These are phyloP conservation scores for Russula vinacea DNA, from an alignment of 768 basidiomycete species.

Conservation along the genomic window DNA sequence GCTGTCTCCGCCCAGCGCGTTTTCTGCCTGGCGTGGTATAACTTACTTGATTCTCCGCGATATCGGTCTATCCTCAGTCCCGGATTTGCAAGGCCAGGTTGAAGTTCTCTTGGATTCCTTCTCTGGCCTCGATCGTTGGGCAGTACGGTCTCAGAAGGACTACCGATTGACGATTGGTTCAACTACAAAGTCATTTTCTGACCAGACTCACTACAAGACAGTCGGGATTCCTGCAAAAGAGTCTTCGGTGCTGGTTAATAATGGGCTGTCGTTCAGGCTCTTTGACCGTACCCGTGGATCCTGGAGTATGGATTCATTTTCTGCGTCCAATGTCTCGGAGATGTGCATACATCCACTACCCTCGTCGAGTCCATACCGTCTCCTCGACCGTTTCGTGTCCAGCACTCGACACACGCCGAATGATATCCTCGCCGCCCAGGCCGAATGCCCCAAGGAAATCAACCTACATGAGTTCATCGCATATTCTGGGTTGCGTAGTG, in stretches of 20 bases:
- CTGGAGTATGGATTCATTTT: constrained; percentile 3
- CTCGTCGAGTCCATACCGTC: not conserved
- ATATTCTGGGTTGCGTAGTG: constrained; percentile 47
- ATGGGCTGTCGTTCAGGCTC: constrained; percentile 10
- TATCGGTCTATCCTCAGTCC: not conserved
- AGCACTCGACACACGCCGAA: constrained; percentile 38
- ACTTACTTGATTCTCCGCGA: constrained; percentile 21
- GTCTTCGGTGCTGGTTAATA: constrained; percentile 6
- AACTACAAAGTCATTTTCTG: constrained; percentile 9
- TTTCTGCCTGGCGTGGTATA: constrained; percentile 20
- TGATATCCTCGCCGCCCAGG: constrained; percentile 43
- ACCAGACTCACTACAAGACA: constrained; percentile 10
- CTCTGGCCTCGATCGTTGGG: constrained; percentile 13
- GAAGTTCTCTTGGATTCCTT: constrained; percentile 3
- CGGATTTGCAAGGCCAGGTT: not conserved
- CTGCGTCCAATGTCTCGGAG: not conserved
- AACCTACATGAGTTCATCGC: constrained; percentile 46
- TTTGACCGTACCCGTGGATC: constrained; percentile 3
- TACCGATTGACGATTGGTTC: constrained; percentile 19
- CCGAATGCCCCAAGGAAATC: constrained; percentile 41
- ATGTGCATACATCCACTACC: constrained; percentile 9
- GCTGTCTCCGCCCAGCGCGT: constrained; percentile 5
- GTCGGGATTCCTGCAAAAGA: constrained; percentile 9
- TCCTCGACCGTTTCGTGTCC: constrained; percentile 5
- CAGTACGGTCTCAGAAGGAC: not conserved